phyloP scores from a whole-genome alignment of 106 monocot species.

The Dendrobium chrysotoxum region DNA sequence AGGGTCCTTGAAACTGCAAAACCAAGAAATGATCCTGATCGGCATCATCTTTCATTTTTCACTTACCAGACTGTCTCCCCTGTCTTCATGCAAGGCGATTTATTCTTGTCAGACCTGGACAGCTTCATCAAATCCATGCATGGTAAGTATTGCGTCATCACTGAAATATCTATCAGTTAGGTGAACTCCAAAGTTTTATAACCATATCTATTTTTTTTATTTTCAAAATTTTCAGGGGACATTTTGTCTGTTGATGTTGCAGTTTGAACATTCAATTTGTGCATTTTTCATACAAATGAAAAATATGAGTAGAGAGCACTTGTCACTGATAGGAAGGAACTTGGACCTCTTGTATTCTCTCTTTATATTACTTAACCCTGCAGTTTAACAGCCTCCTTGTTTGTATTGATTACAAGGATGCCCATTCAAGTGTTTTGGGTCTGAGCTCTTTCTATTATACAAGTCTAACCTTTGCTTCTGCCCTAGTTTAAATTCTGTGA shows the following conservation, averaged over 20 bases:
- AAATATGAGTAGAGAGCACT: not conserved
- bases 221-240: conserved; percentile 3
- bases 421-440: not conserved
- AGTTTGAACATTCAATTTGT: not conserved
- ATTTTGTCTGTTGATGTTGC: conserved; percentile 6
- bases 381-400: not conserved
- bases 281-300: not conserved
- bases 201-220: not conserved
- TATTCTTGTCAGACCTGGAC: conserved; percentile 41
- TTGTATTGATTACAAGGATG: not conserved
- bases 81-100: conserved; percentile 33
- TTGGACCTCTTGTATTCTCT: not conserved
- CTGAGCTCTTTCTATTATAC: not conserved
- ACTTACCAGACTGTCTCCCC: conserved; percentile 44
- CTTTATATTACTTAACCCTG: not conserved
- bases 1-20: conserved; percentile 57
- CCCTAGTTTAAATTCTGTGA: not conserved
- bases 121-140: conserved; percentile 87
- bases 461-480: not conserved
- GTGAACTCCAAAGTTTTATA: not conserved
- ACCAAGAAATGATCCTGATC: conserved; percentile 69
- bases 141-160: conserved; percentile 28
- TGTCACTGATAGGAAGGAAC: not conserved
- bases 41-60: conserved; percentile 57
- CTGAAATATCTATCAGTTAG: not conserved